These are phyloP conservation scores for Lipomyces sp. DNA, from an alignment of 805 yeast species.

Conservation along the genomic window DNA sequence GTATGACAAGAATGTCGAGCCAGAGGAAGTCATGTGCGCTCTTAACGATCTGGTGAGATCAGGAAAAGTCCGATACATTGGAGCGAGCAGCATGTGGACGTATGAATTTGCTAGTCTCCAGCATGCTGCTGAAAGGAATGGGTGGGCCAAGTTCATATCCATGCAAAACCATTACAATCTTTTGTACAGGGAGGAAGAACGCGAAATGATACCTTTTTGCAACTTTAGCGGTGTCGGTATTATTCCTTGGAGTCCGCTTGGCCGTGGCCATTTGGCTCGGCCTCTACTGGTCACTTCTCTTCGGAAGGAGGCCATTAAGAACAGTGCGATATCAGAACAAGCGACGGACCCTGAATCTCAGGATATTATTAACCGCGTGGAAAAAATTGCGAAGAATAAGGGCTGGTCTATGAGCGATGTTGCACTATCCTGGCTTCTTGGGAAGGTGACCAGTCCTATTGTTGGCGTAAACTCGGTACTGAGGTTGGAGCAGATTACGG, in stretches of 20 bases:
- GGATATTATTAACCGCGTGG: constrained; percentile 46
- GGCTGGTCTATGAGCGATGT: constrained; percentile 52
- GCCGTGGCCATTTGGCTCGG: constrained; percentile 53
- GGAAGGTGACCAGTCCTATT: constrained; percentile 54
- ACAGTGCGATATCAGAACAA: constrained; percentile 14
- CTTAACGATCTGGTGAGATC: constrained; percentile 49
- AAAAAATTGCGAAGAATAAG: constrained; percentile 49
- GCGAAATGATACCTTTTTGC: constrained; percentile 58
- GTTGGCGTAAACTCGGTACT: constrained; percentile 50
- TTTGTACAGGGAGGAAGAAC: constrained; percentile 61
- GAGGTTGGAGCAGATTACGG: constrained; percentile 53
- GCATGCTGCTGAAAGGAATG: constrained; percentile 52
- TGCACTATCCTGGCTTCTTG: constrained; percentile 52
- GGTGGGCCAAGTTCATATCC: constrained; percentile 57
- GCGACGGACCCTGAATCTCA: constrained; percentile 25
- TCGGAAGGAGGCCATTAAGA: constrained; percentile 17
- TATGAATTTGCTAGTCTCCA: constrained; percentile 53
- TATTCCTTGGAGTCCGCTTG: constrained; percentile 61
- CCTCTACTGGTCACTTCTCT: constrained; percentile 37
- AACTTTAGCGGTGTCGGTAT: constrained; percentile 52
- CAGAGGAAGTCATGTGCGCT: constrained; percentile 54
- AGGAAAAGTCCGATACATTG: constrained; percentile 54
- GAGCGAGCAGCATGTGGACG: constrained; percentile 61
- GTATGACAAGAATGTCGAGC: constrained; percentile 45
- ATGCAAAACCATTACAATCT: constrained; percentile 60